A percentile compares a stretch with the other conserved stretches of the same genome.
These are phyloP conservation scores for Pseudocercospora eumusae DNA, from an alignment of 2,329 filamentous ascomycete species.

Conservation along the genomic window DNA sequence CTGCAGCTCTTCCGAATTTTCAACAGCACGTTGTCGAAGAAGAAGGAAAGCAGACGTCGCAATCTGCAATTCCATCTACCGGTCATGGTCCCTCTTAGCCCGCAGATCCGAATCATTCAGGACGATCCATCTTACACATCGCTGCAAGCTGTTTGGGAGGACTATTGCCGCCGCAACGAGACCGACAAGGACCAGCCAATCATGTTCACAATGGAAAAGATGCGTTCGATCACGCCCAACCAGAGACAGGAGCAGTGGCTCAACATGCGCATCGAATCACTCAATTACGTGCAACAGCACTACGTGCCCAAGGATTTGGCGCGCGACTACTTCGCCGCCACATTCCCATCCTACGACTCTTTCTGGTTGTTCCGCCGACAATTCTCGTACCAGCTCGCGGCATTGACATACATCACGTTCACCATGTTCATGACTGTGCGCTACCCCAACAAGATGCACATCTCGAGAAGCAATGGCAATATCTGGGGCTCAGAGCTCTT, in stretches of 20 bases:
- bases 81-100: conserved; percentile 91
- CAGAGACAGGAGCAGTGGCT: conserved; percentile 63
- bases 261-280: conserved; percentile 70
- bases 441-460: conserved; percentile 93
- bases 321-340: conserved; percentile 84
- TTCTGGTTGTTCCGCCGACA: conserved; percentile 99
- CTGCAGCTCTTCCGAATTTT: conserved; percentile 96
- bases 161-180: conserved; percentile 83
- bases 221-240: conserved; percentile 62
- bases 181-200: conserved; percentile 95
- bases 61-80: conserved; percentile 96
- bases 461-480: conserved; percentile 82
- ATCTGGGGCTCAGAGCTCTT: conserved; percentile 96
- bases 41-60: conserved; percentile 90
- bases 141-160: conserved; percentile 92
- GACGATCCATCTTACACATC: conserved; percentile 94
- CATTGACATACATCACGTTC: conserved; percentile 97
- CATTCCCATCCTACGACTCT: conserved; percentile 84
- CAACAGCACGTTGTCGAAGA: conserved; percentile 85
- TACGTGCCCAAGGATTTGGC: conserved; percentile 82
- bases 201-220: conserved; percentile 92
- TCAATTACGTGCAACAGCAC: conserved; percentile 89
- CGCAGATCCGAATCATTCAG: conserved; percentile 91
- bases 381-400: conserved; percentile 92
- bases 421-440: conserved; percentile 96